Evolutionary conservation across 192 early-diverging fungal species (phyloP), one percentile per base, ranked within the genome.

Genomic region (Ambispora gerdemannii): DNA sequence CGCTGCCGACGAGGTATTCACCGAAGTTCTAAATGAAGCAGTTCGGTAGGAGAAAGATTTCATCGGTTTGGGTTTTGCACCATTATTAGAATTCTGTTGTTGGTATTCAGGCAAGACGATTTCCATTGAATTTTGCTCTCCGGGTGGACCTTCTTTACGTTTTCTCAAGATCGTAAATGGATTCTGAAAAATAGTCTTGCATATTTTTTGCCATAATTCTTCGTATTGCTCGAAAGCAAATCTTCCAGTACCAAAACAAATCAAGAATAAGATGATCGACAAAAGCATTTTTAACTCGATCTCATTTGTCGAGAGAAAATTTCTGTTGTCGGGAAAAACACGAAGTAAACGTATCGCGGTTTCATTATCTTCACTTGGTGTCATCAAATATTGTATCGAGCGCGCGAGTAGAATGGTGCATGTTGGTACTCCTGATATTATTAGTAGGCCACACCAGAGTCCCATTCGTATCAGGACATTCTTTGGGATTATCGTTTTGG

Each of bases 211-310:
- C 65, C 65, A 67, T n/a, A 67, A 19, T 34, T 33, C 33, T 22
- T 28, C 10, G 20, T 67, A 67, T 52, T 67, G 65, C 35, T 67
- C 50, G 24, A 32, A 50, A 20, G 65, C 65, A 15, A 67, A 67
- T 67, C 35, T 35, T 8, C 65, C 65, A 3, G 65, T 67, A 20
- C 65, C 65, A 25, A 67, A 67, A 35, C 65, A 67, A 50, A 67
- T 20, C 17, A 67, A 53, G 15, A 67, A 67, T 22, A 67, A 52
- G 0, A 6, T 19, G 17, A 35, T 53, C 7, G n/a, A 28, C 1
- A 67, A 22, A 20, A 49, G 6, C 65, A 67, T 67, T 10, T 67
- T 25, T 53, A 67, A 35, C 3, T 38, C 32, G 25, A 31, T 34
- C 25, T 47, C 65, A 24, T 67, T 53, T 24, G 1, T 50, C 17